phyloP scores from a whole-genome alignment of 73 alveolate species.

The Breviolum minutum region DNA sequence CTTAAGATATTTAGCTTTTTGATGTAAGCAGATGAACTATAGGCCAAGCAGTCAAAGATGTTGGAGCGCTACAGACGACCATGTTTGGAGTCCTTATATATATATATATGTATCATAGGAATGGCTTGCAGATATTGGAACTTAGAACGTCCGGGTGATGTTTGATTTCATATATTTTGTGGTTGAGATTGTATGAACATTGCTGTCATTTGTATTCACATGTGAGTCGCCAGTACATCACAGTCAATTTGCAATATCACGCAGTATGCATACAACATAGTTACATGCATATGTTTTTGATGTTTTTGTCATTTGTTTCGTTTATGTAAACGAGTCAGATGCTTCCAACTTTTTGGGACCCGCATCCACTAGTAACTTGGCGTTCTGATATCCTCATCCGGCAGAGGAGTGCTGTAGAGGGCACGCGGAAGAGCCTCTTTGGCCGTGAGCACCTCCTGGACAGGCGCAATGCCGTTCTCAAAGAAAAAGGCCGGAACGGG shows the following conservation, averaged over 20 bases:
- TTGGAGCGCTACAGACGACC: neutral
- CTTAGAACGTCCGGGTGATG: too few relatives aligned
- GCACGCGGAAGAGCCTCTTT: neutral
- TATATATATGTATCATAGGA: too few relatives aligned
- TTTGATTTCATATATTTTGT: too few relatives aligned
- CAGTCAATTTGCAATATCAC: too few relatives aligned
- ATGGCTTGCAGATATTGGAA: too few relatives aligned
- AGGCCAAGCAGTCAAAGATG: too few relatives aligned
- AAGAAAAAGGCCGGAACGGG: neutral
- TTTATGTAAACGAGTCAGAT: neutral
- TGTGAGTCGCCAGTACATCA: too few relatives aligned
- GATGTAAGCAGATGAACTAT: too few relatives aligned
- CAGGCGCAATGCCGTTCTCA: neutral
- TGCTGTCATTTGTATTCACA: too few relatives aligned
- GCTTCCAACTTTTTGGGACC: neutral
- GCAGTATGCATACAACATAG: neutral
- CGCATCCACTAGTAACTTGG: neutral
- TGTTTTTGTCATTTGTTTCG: neutral
- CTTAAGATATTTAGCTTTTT: too few relatives aligned
- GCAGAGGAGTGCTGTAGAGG: neutral
- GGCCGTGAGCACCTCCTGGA: slow-evolving; percentile 41
- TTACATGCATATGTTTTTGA: neutral
- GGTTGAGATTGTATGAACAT: too few relatives aligned
- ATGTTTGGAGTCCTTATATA: neutral
- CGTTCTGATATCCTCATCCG: neutral